Conservation (phyloP, 2,329 filamentous ascomycete genomes). For the Fusarium protoensiforme region DNA sequence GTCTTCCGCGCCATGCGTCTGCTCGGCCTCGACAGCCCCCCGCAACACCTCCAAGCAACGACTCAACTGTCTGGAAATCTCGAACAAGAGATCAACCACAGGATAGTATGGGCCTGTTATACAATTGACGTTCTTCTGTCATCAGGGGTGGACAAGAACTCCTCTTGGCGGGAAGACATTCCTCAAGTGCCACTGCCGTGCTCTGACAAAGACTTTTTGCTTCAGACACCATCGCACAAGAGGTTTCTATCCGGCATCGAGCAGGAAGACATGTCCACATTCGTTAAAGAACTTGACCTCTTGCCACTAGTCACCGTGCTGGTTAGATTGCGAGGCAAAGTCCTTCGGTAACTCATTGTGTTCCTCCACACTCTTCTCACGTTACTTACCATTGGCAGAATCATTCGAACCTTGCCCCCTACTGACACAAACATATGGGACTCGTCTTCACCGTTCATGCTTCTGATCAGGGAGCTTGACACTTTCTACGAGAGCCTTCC, state of each 20-base stretch:
- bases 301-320: not conserved
- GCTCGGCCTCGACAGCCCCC: not conserved
- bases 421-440: not conserved
- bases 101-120: not conserved
- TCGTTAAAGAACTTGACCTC: not conserved
- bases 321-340: not conserved
- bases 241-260: not conserved
- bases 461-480: not conserved
- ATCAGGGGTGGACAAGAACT: constrained; percentile 1
- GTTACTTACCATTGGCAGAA: not conserved
- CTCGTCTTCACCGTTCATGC: not conserved
- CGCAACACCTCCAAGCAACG: not conserved
- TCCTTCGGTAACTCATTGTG: not conserved
- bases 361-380: not conserved
- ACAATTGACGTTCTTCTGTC: not conserved
- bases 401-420: not conserved
- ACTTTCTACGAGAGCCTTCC: not conserved
- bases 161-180: not conserved
- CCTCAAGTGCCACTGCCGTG: not conserved
- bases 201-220: not conserved
- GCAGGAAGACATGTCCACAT: not conserved
- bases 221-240: not conserved
- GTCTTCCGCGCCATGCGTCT: not conserved
- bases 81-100: not conserved
- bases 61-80: not conserved